Evolutionary conservation across 2,329 filamentous ascomycete genomes (phyloP).

Genomic region (Colletotrichum neosansevieriae): DNA sequence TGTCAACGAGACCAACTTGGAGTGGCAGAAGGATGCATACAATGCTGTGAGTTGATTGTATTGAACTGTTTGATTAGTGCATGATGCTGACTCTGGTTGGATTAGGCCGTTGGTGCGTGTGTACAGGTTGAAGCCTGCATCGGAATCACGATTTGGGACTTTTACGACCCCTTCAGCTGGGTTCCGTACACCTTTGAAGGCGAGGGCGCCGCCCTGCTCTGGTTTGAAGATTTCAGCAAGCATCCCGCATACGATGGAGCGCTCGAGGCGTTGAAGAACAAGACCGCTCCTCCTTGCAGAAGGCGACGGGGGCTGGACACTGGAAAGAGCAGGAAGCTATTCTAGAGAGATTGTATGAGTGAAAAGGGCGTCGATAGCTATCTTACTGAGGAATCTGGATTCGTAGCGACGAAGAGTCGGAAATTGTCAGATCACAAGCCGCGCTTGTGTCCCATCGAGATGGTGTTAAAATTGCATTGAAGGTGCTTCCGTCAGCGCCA

Average conservation of each 20-base stretch:
- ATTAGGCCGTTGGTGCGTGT: constrained; percentile 45
- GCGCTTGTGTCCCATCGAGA: no score
- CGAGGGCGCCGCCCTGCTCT: constrained; percentile 55
- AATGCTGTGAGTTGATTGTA: constrained; percentile 11
- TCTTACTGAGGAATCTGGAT: no score
- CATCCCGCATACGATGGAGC: constrained; percentile 58
- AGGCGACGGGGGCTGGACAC: constrained; percentile 23
- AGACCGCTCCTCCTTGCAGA: constrained; percentile 33
- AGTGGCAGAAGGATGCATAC: constrained; percentile 48
- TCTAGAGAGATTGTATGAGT: constrained; percentile 1
- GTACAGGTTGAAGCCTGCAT: constrained; percentile 47
- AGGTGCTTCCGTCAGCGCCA: no score
- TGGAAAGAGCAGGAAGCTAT: constrained; percentile 28
- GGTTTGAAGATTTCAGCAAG: constrained; percentile 55
- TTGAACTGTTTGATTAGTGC: neutral
- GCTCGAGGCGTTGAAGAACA: constrained; percentile 51
- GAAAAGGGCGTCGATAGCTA: no score
- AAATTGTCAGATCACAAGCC: no score
- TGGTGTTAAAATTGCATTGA: no score
- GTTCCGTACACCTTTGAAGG: constrained; percentile 56
- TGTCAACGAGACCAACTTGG: constrained; percentile 45
- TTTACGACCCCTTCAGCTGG: constrained; percentile 55
- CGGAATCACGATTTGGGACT: constrained; percentile 52
- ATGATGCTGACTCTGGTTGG: neutral
- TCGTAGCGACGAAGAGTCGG: no score